Evolutionary conservation across 305 asterid species (phyloP), one percentile per base, ranked within the genome.

Genomic region (Fraxinus albicans): DNA sequence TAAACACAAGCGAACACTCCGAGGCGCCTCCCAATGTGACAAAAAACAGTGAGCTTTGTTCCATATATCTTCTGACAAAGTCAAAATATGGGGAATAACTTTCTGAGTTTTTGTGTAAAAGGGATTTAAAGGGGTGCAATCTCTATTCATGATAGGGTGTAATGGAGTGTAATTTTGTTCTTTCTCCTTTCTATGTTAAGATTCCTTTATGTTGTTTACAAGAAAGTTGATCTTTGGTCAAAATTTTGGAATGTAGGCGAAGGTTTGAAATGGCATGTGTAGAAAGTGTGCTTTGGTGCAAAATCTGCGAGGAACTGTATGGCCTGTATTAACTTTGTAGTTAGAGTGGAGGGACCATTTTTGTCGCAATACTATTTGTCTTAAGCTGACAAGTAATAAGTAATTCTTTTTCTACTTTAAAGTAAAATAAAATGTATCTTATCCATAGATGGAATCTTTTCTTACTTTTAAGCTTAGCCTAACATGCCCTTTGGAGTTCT

Each of bases 1-100:
- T 83, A 78, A 77, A 75, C 81, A 53, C 77, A 75, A 83, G 90
- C 89, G 91, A 90, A 88, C 93, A 86, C 83, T 84, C 87, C 91
- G 87, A 90, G 91, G 90, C 92, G 80, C 88, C 85, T 74, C 88
- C 25, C 25, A 17, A 55, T 78, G 42, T 50, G 86, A 84, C 86
- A 84, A 84, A 76, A 79, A 82, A 76, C 83, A 60, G 83, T 72
- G 76, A 78, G 80, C 84, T 78, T 83, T 33, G 67, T 73, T 80
- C 25, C 27, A n/a, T 58, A 3, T 35, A 74, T 74, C 29, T 31
- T 72, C 35, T 72, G 73, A 77, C 72, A 34, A 67, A 82, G 83
- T 86, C 83, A 78, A 84, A 86, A 81, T 82, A 69, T 38, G 77
- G 47, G 38, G 38, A 78, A 76, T 31, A 60, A 42, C 77, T 81